phyloP scores from a whole-genome alignment of 2,329 filamentous ascomycete genomes.

The Colletotrichum sp. region DNA sequence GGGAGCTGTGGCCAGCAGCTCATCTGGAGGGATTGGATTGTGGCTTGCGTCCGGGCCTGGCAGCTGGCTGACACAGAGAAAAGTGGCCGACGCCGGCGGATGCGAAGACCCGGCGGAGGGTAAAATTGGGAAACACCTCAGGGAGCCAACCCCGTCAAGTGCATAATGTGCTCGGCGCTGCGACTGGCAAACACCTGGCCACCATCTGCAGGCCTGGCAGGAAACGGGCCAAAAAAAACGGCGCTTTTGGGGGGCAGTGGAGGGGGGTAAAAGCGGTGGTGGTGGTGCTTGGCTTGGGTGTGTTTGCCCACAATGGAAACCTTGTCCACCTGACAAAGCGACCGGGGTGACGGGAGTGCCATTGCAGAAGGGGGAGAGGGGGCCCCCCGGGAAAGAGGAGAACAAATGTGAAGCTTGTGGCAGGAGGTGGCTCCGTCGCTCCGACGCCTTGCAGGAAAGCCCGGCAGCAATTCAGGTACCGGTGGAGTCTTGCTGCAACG shows the following conservation, averaged over 20 bases:
- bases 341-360: not conserved
- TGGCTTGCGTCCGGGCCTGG: not conserved
- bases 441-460: not conserved
- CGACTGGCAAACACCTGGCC: not conserved
- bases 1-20: not conserved
- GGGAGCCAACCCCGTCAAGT: not conserved
- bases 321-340: not conserved
- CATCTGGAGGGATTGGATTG: not conserved
- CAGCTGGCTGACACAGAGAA: not conserved
- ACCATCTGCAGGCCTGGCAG: not conserved
- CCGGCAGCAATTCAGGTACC: conserved; percentile 8
- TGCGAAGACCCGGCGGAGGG: not conserved
- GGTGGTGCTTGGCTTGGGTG: not conserved
- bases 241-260: not conserved
- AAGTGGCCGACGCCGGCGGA: not conserved
- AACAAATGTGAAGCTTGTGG: not conserved
- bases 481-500: not conserved
- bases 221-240: not conserved
- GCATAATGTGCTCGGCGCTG: not conserved
- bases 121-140: not conserved
- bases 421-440: not conserved
- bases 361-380: not conserved
- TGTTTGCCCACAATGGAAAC: not conserved
- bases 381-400: not conserved
- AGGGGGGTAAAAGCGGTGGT: not conserved